Evolutionary conservation across 202 grass and related monocot genomes (phyloP).

Genomic region (Elaeis oleifera): DNA sequence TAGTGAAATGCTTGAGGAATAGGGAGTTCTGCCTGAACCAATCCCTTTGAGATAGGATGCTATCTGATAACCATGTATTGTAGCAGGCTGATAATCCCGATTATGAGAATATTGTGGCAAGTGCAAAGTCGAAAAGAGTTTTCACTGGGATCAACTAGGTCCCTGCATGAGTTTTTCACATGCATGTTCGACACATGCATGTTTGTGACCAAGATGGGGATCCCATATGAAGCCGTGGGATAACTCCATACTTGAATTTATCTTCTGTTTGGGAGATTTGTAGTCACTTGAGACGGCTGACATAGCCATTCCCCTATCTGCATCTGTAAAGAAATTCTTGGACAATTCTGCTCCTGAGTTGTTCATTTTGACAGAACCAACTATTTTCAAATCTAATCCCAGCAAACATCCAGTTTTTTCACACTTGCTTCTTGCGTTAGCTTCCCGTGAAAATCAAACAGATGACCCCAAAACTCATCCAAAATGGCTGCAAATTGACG

Average conservation of each 20-base stretch:
- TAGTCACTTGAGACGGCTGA: slow-evolving; percentile 36
- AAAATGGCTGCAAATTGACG: slow-evolving; percentile 70
- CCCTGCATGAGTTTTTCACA: slow-evolving; percentile 35
- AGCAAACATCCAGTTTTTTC: slow-evolving; percentile 69
- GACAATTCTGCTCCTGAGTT: slow-evolving; percentile 44
- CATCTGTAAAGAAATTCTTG: slow-evolving; percentile 45
- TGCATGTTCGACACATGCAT: slow-evolving; percentile 52
- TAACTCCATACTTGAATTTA: slow-evolving; percentile 43
- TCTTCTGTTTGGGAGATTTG: slow-evolving; percentile 32
- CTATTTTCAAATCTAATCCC: slow-evolving; percentile 60
- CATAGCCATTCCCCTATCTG: slow-evolving; percentile 32
- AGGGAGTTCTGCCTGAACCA: slow-evolving; percentile 47
- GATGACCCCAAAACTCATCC: slow-evolving; percentile 91
- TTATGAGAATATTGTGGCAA: slow-evolving; percentile 39
- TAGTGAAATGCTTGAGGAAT: slow-evolving; percentile 41
- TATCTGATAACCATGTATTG: slow-evolving; percentile 88
- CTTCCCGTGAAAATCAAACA: slow-evolving; percentile 97
- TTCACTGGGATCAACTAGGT: slow-evolving; percentile 45
- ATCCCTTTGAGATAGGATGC: slow-evolving; percentile 69
- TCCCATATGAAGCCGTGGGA: slow-evolving; percentile 56
- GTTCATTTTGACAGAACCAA: slow-evolving; percentile 51
- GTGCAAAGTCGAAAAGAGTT: slow-evolving; percentile 55
- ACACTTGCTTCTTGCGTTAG: slow-evolving; percentile 55
- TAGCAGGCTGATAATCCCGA: slow-evolving; percentile 84
- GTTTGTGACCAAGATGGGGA: slow-evolving; percentile 68